These are phyloP conservation scores for Breynia disticha DNA, from an alignment of 441 rosid genomes.

Conservation along the genomic window DNA sequence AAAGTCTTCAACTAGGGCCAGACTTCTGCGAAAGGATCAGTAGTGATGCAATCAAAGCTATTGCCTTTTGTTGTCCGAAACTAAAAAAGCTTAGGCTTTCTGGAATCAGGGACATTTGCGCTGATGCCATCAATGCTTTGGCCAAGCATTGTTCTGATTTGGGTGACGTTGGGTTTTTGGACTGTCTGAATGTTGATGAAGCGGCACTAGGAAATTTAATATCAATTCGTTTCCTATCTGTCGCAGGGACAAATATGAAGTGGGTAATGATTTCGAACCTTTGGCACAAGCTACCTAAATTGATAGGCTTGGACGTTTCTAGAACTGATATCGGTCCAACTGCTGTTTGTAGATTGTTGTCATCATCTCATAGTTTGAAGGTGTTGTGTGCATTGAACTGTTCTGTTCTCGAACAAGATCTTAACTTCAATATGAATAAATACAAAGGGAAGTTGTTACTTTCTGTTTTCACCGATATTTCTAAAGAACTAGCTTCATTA, in stretches of 20 bases:
- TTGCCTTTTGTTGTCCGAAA: slow-evolving; percentile 74
- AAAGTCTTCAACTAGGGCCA: slow-evolving; percentile 90
- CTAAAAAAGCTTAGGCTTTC: slow-evolving; percentile 77
- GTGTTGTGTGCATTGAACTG: slow-evolving; percentile 88
- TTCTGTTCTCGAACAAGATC: slow-evolving; percentile 56
- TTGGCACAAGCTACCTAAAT: slow-evolving; percentile 80
- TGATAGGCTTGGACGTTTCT: slow-evolving; percentile 85
- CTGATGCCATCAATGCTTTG: slow-evolving; percentile 83
- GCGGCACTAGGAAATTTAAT: slow-evolving; percentile 59
- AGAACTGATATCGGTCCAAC: slow-evolving; percentile 69
- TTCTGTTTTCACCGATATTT: slow-evolving; percentile 52
- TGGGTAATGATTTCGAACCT: slow-evolving; percentile 59
- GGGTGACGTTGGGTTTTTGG: slow-evolving; percentile 73
- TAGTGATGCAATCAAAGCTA: slow-evolving; percentile 76
- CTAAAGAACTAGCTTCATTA: slow-evolving; percentile 52
- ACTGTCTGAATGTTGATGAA: slow-evolving; percentile 70
- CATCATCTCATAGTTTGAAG: slow-evolving; percentile 62
- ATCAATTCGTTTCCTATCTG: slow-evolving; percentile 65
- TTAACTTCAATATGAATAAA: slow-evolving; percentile 30
- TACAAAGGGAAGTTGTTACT: slow-evolving; percentile 61
- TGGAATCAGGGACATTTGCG: slow-evolving; percentile 68
- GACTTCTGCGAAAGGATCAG: slow-evolving; percentile 90
- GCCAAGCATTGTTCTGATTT: slow-evolving; percentile 61
- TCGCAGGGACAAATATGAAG: slow-evolving; percentile 82
- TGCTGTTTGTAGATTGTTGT: slow-evolving; percentile 60